Base-by-base conservation (phyloP, 495 filamentous ascomycete genomes). In the Astrothelium macrocarpum region DNA sequence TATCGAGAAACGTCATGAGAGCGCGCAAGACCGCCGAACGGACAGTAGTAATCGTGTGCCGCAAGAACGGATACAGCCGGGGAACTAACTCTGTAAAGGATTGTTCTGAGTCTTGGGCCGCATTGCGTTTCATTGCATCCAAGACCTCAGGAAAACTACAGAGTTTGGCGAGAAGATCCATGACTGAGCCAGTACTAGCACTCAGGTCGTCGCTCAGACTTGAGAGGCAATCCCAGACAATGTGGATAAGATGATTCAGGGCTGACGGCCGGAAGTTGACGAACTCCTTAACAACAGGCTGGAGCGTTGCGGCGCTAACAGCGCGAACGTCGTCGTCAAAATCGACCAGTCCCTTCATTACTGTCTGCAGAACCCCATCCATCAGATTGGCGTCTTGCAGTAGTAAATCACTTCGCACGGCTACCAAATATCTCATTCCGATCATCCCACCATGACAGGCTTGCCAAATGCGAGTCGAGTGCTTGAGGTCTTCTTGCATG, bases 371-470 rank as follows among this genome's bases (percentile, higher is more conserved):
- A 34, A 98, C 87, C 11, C 94, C 95, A 75, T 98, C 93, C 76
- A 97, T 90, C 72, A 98, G 86, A 53, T 85, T 80, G 20, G 81
- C 79, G 67, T 97, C 87, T 65, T 88, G 84, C 59, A 96, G 79
- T 18, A 98, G 81, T 11, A 98, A 76, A 74, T 97, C 93, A 67
- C 90, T 96, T 46, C 94, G 87, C 46, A 97, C 90, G 2, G 94
- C 94, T 34, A 97, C 94, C 58, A 98, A 80, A 70, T 98, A 98
- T 68, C 91, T 80, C 63, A 98, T 77, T 25, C 94, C 94, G 28
- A 96, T 91, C 94, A 97, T 97, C 59, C 95, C 94, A 64, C 94
- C 94, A 75, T 98, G 95, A 71, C 92, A 96, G 28, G 96, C 89
- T 64, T 96, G 90, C 94, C 94, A 98, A 20, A 90, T 78, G 7